phyloP scores from a whole-genome alignment of 768 basidiomycete species.

The Rhizopogon rudus region DNA sequence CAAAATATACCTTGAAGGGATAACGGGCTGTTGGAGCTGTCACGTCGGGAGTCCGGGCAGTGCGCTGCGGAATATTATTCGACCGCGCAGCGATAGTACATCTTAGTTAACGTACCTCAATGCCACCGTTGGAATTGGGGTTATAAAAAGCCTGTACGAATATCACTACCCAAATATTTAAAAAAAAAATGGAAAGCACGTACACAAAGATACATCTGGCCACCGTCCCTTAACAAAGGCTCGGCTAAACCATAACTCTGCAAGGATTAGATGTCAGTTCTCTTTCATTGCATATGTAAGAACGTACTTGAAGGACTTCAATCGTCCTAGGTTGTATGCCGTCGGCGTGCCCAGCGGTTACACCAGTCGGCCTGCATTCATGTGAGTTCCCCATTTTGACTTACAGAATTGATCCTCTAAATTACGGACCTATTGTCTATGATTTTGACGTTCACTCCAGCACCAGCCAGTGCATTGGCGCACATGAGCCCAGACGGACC shows the following conservation, averaged over 20 bases:
- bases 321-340: conserved; percentile 52
- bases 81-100: neutral
- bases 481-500: conserved; percentile 64
- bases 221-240: conserved; percentile 55
- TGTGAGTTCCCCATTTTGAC: neutral
- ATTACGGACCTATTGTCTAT: conserved; percentile 39
- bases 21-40: conserved; percentile 59
- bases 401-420: neutral
- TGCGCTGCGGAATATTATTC: conserved; percentile 38
- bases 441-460: conserved; percentile 42
- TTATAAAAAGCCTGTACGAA: conserved; percentile 68
- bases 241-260: conserved; percentile 79
- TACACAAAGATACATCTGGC: conserved; percentile 68
- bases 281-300: neutral
- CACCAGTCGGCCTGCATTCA: conserved; percentile 30
- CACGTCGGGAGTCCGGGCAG: conserved; percentile 58
- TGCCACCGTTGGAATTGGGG: conserved; percentile 52
- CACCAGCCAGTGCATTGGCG: conserved; percentile 45
- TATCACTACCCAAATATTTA: neutral
- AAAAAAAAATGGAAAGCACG: conserved; percentile 13
- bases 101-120: conserved; percentile 39
- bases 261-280: neutral
- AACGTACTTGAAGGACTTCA: conserved; percentile 45
- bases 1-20: conserved; percentile 55
- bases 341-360: conserved; percentile 48